Conservation (phyloP, 306 rosid species). For the Echinosophora koreensis region DNA sequence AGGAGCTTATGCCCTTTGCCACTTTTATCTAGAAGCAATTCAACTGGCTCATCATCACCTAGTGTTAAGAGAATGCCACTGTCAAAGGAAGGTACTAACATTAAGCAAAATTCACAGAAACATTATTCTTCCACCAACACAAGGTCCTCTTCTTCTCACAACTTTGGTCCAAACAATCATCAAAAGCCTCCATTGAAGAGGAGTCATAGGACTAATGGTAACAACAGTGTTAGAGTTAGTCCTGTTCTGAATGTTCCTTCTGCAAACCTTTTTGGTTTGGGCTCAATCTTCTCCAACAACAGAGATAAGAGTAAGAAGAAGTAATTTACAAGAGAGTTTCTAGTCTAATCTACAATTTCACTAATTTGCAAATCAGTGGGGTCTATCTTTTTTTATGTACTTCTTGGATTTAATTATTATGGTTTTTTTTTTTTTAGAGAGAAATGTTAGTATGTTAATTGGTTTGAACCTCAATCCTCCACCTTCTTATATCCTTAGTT, state of each 20-base stretch:
- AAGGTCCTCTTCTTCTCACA: conserved; percentile 51
- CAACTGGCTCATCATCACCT: conserved; percentile 77
- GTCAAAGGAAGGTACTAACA: conserved; percentile 53
- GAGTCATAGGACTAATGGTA: conserved; percentile 60
- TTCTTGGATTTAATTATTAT: conserved; percentile 34
- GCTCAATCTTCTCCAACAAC: conserved; percentile 74
- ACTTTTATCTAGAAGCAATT: conserved; percentile 82
- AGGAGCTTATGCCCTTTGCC: conserved; percentile 85
- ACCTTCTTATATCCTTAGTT: no score
- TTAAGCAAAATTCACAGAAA: conserved; percentile 60
- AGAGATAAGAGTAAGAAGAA: conserved; percentile 75
- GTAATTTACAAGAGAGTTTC: conserved; percentile 39
- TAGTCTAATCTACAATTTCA: conserved; percentile 29
- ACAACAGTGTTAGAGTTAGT: conserved; percentile 61
- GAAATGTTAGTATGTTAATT: no score
- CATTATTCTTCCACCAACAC: not conserved
- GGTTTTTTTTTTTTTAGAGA: not conserved
- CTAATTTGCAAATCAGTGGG: conserved; percentile 49
- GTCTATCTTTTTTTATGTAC: conserved; percentile 22
- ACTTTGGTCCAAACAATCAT: conserved; percentile 47
- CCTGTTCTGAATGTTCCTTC: conserved; percentile 81
- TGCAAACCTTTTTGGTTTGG: conserved; percentile 72
- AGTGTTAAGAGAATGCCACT: conserved; percentile 57
- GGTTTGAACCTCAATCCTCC: no score
- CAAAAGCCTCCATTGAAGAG: conserved; percentile 83